Percentiles rank a stretch among this genome's conserved stretches.
Evolutionary conservation across 2,329 filamentous ascomycete species (phyloP).

Genomic region (Ophiosphaerella herpotricha): DNA sequence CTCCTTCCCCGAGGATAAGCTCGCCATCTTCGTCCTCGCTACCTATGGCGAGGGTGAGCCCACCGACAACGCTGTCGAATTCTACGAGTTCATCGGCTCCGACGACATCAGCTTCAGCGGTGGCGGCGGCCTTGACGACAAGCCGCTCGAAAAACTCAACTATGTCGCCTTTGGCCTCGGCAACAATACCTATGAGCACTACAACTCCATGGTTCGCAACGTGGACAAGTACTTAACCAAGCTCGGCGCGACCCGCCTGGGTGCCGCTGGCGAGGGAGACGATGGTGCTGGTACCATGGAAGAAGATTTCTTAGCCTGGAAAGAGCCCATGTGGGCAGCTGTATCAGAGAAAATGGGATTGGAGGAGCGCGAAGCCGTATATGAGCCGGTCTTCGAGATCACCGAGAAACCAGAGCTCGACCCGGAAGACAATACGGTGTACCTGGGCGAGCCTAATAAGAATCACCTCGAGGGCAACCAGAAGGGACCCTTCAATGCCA

Average conservation of each 20-base stretch:
- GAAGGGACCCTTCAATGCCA: conserved; percentile 91
- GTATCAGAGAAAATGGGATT: conserved; percentile 82
- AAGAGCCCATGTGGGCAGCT: conserved; percentile 97
- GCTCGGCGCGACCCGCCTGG: conserved; percentile 82
- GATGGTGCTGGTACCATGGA: conserved; percentile 99
- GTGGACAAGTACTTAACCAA: conserved; percentile 81
- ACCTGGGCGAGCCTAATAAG: conserved; percentile 94
- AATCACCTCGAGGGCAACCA: conserved; percentile 84
- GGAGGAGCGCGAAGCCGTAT: conserved; percentile 93
- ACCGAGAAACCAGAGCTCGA: conserved; percentile 75
- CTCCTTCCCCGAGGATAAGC: conserved; percentile 82
- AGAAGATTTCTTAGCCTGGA: conserved; percentile 98
- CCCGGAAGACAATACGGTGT: conserved; percentile 78
- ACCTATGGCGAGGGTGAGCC: conserved; percentile 99
- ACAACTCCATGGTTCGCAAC: conserved; percentile 97
- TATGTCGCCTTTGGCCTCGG: conserved; percentile 95
- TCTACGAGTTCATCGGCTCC: conserved; percentile 91
- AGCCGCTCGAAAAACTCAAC: conserved; percentile 80
- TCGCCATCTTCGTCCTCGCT: conserved; percentile 92
- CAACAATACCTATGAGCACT: conserved; percentile 99
- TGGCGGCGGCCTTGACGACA: conserved; percentile 63
- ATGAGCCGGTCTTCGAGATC: conserved; percentile 89
- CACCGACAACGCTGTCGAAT: conserved; percentile 97
- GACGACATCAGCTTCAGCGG: conserved; percentile 84
- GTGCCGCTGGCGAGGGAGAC: conserved; percentile 89